Conservation (phyloP, 2,329 filamentous ascomycete genomes). For the Emmonsiellopsis sp. region DNA sequence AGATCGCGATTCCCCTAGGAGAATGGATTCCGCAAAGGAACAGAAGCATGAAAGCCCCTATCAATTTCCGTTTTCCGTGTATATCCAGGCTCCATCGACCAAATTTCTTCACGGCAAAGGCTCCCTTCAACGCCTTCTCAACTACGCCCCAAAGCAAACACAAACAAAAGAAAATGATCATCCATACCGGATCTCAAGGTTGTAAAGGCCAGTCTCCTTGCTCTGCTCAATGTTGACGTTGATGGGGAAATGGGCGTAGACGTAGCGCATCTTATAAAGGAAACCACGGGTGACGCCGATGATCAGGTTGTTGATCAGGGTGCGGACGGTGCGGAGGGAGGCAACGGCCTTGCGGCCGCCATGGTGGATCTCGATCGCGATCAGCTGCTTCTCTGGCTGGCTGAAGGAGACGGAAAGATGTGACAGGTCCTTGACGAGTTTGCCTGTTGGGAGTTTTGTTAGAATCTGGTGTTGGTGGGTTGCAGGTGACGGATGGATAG, state of each 20-base stretch:
- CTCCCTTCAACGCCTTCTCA: not conserved
- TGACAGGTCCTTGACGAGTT: slow-evolving; percentile 92
- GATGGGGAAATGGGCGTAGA: slow-evolving; percentile 99
- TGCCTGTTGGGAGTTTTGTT: slow-evolving; percentile 47
- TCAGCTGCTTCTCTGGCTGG: slow-evolving; percentile 70
- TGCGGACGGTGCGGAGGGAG: slow-evolving; percentile 94
- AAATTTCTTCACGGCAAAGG: too few relatives aligned
- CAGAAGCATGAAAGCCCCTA: not conserved
- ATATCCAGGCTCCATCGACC: not conserved
- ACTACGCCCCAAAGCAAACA: not conserved
- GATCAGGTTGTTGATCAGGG: slow-evolving; percentile 97
- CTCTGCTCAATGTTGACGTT: slow-evolving; percentile 99
- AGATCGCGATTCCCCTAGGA: not conserved
- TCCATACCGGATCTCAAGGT: slow-evolving; percentile 94
- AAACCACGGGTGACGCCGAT: slow-evolving; percentile 97
- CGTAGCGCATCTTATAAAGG: slow-evolving; percentile 99
- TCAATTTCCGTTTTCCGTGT: not conserved
- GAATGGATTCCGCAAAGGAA: too few relatives aligned
- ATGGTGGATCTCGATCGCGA: slow-evolving; percentile 98
- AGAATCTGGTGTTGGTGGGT: not conserved
- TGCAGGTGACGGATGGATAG: not conserved
- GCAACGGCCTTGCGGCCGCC: slow-evolving; percentile 96
- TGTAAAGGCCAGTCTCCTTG: slow-evolving; percentile 72
- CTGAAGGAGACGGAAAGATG: slow-evolving; percentile 96
- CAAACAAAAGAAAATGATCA: not conserved